These are phyloP conservation scores for Guadua angustifolia DNA, from an alignment of 176 grass and related monocot genomes.

Conservation along the genomic window DNA sequence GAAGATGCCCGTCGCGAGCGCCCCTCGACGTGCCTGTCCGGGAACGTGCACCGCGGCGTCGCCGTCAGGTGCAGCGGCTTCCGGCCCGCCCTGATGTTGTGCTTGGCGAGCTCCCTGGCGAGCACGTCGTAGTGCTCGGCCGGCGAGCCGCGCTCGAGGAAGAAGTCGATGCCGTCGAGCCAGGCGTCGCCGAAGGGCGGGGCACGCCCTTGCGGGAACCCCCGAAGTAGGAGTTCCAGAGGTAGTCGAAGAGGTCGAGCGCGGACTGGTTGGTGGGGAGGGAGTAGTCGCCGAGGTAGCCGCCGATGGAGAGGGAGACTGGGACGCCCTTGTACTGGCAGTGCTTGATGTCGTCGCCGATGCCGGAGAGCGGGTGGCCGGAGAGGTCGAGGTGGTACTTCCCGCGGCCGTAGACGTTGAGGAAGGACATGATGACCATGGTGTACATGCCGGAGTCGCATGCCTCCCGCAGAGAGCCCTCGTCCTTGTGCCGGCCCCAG, in stretches of 20 bases:
- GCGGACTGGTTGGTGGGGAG: background rate
- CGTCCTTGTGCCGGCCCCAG: constrained; percentile 40
- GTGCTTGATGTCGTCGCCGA: constrained; percentile 44
- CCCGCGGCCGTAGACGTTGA: constrained; percentile 15
- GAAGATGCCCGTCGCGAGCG: constrained; percentile 25
- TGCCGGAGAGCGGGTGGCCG: constrained; percentile 13
- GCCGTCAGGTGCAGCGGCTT: constrained; percentile 40
- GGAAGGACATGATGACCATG: constrained; percentile 39
- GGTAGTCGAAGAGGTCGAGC: constrained; percentile 33
- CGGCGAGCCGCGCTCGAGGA: constrained; percentile 9
- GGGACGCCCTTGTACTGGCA: constrained; percentile 33
- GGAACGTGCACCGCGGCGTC: constrained; percentile 16
- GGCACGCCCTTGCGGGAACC: background rate
- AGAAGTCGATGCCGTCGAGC: constrained; percentile 42
- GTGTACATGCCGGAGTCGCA: constrained; percentile 41
- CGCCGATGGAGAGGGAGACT: constrained; percentile 41
- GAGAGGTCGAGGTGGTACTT: constrained; percentile 33
- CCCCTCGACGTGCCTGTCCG: background rate
- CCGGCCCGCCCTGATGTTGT: constrained; percentile 25
- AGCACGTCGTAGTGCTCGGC: constrained; percentile 12
- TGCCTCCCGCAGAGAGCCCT: constrained; percentile 35
- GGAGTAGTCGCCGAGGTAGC: background rate
- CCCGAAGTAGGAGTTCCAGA: constrained; percentile 44
- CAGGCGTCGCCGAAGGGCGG: constrained; percentile 31
- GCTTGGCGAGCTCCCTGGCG: constrained; percentile 25